phyloP scores from a whole-genome alignment of 495 filamentous ascomycete genomes.

The Hypomontagnella monticulosa region DNA sequence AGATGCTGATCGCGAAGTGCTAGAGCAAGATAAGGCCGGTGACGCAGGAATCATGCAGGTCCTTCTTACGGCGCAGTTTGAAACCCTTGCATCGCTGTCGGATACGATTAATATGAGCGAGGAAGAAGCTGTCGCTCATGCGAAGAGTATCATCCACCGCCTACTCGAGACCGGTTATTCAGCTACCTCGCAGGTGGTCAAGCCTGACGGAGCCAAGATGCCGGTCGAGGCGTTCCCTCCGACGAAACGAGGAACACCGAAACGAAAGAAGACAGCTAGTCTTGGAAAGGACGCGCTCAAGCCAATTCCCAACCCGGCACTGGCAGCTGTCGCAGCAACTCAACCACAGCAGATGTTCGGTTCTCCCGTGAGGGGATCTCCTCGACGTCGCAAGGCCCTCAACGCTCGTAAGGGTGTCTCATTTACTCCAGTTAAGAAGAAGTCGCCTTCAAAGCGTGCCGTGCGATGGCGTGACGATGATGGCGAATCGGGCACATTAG shows the following conservation, averaged over 20 bases:
- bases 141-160: conserved; percentile 78
- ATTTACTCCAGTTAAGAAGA: conserved; percentile 84
- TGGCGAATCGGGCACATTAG: conserved; percentile 77
- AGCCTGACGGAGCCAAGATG: conserved; percentile 80
- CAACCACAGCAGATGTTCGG: conserved; percentile 51
- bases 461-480: conserved; percentile 96
- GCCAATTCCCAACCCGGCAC: conserved; percentile 48
- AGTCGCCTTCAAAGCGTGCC: conserved; percentile 72
- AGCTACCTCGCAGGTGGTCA: conserved; percentile 82
- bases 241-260: conserved; percentile 73
- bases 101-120: conserved; percentile 83
- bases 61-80: conserved; percentile 88
- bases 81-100: conserved; percentile 82
- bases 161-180: conserved; percentile 79
- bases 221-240: conserved; percentile 72
- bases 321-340: conserved; percentile 50
- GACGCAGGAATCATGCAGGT: conserved; percentile 81
- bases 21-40: conserved; percentile 84
- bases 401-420: conserved; percentile 78
- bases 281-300: conserved; percentile 45
- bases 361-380: conserved; percentile 75
- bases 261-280: conserved; percentile 71
- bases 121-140: conserved; percentile 81
- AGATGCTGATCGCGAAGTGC: conserved; percentile 77
- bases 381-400: conserved; percentile 74